phyloP scores from a whole-genome alignment of 1,284 basidiomycete species.

The Malassezia japonica region DNA sequence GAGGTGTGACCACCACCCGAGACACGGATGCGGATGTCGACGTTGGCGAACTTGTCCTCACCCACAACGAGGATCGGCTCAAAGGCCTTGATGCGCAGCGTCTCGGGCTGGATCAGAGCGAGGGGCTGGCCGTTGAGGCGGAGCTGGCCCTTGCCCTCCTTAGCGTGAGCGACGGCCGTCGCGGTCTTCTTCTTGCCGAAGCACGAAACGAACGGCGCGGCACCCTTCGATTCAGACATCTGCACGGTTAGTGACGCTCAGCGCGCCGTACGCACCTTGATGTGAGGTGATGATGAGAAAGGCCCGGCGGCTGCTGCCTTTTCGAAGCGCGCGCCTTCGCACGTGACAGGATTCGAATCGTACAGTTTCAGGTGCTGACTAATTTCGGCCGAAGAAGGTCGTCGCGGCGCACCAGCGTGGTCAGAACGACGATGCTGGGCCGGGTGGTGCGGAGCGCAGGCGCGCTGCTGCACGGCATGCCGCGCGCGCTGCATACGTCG shows the following conservation, averaged over 20 bases:
- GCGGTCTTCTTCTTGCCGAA: constrained; percentile 51
- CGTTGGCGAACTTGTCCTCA: constrained; percentile 47
- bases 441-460: not conserved
- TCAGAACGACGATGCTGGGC: not conserved
- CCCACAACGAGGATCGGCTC: constrained; percentile 55
- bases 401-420: too few species aligned
- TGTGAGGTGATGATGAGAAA: constrained; percentile 14
- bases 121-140: constrained; percentile 96
- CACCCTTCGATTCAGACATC: constrained; percentile 21
- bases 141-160: constrained; percentile 90
- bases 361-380: constrained; percentile 12
- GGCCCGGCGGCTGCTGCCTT: not conserved
- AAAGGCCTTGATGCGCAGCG: constrained; percentile 96
- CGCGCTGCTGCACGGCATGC: not conserved
- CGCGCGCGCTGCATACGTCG: not conserved
- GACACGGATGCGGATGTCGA: constrained; percentile 96
- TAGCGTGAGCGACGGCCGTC: constrained; percentile 42
- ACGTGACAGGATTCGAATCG: constrained; percentile 6
- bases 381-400: not conserved
- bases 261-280: constrained; percentile 3
- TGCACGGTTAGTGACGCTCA: not conserved
- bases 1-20: constrained; percentile 99
- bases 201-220: constrained; percentile 47
- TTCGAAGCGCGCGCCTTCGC: constrained; percentile 3
- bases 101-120: constrained; percentile 75